Evolutionary conservation across 148 eudicot species (phyloP).

Genomic region (Beta vulgaris): DNA sequence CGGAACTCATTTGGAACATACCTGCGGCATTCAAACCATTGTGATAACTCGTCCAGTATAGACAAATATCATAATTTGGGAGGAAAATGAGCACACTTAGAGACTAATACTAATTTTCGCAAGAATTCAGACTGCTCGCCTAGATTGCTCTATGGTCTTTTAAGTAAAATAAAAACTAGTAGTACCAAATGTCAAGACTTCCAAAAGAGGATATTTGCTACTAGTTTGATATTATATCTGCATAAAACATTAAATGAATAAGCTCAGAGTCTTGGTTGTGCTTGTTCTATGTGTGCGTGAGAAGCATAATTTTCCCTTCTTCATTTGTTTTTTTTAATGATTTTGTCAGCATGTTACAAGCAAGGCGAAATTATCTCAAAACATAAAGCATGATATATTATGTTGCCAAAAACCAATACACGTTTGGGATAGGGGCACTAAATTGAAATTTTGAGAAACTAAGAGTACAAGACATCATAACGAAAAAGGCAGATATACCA

Average conservation of each 20-base stretch:
- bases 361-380: not conserved
- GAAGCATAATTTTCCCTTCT: not conserved
- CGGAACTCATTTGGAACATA: conserved; percentile 89
- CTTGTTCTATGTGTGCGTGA: not conserved
- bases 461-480: not conserved
- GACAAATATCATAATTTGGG: not conserved
- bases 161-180: not conserved
- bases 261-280: not conserved
- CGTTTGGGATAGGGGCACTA: not conserved
- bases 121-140: not conserved
- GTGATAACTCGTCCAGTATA: not conserved
- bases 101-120: not conserved
- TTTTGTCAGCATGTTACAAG: not conserved
- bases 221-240: not conserved
- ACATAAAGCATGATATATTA: not conserved
- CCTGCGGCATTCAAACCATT: conserved; percentile 38
- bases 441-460: not conserved
- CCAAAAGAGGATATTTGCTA: not conserved
- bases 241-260: not conserved
- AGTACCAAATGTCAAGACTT: not conserved
- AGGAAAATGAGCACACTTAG: not conserved
- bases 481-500: not conserved
- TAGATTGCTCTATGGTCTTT: not conserved
- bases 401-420: not conserved
- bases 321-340: not conserved